These are phyloP conservation scores for Komagataella pastoris DNA, from an alignment of 805 yeast genomes.

Conservation along the genomic window DNA sequence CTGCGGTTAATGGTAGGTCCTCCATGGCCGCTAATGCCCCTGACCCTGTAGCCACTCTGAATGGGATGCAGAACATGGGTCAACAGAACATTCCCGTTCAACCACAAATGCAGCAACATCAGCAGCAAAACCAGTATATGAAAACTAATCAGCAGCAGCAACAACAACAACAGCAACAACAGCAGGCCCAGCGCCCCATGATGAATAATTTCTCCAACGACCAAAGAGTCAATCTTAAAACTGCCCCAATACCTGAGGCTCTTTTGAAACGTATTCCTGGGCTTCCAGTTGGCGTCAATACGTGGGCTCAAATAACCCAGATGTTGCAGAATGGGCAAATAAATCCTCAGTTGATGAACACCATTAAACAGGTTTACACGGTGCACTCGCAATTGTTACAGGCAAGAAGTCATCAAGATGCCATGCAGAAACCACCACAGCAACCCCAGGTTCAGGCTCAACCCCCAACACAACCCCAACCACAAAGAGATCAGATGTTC, in stretches of 20 bases:
- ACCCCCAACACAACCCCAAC: conserved; percentile 6
- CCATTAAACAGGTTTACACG: conserved; percentile 54
- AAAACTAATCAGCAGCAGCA: conserved; percentile 8
- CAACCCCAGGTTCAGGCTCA: conserved; percentile 3
- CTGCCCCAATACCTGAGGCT: conserved; percentile 60
- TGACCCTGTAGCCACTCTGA: conserved; percentile 5
- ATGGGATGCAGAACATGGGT: conserved; percentile 7
- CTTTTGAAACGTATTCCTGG: conserved; percentile 56
- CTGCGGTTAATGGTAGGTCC: conserved; percentile 24
- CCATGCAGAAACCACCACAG: conserved; percentile 8
- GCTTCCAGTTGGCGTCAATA: conserved; percentile 63
- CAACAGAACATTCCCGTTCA: conserved; percentile 14
- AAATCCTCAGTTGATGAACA: conserved; percentile 41
- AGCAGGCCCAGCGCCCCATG: conserved; percentile 9
- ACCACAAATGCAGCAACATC: conserved; percentile 11
- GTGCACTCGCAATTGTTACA: conserved; percentile 13
- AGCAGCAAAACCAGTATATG: conserved; percentile 9
- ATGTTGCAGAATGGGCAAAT: conserved; percentile 44
- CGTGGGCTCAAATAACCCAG: conserved; percentile 72
- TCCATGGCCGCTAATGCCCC: conserved; percentile 8
- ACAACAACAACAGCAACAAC: conserved; percentile 13
- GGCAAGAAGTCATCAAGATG: conserved; percentile 6
- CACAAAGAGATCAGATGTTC: conserved; percentile 4
- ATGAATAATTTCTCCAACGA: neutral
- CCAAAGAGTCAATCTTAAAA: conserved; percentile 31